Evolutionary conservation across 805 yeast species (phyloP).

Genomic region (Candida takata): DNA sequence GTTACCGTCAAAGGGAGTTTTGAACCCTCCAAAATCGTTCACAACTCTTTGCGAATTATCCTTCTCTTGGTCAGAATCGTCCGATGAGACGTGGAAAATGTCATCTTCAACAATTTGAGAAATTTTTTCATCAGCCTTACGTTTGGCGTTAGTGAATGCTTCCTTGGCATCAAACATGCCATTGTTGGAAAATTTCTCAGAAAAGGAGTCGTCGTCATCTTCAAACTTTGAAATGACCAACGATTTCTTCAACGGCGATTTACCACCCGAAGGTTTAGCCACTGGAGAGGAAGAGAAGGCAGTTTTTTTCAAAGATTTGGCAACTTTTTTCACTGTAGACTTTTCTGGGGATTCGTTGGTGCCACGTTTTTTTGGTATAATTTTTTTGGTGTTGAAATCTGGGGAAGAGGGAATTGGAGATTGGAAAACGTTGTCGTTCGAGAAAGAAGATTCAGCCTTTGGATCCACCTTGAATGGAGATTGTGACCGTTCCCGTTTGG

Average conservation of each 20-base stretch:
- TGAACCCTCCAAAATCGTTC: too few species aligned
- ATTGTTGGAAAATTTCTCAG: background rate
- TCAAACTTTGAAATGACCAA: slow-evolving; percentile 22
- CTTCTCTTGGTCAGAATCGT: background rate
- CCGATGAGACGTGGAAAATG: background rate
- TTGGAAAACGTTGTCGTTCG: slow-evolving; percentile 32
- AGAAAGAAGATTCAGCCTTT: slow-evolving; percentile 22
- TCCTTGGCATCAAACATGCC: too few species aligned
- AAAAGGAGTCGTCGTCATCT: slow-evolving; percentile 1
- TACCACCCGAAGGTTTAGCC: slow-evolving; percentile 5
- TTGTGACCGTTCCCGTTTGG: background rate
- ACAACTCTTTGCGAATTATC: background rate
- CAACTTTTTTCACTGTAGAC: slow-evolving; percentile 10
- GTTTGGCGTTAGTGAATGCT: background rate
- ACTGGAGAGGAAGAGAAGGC: slow-evolving; percentile 27
- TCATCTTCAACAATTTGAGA: background rate
- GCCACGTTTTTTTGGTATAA: slow-evolving; percentile 22
- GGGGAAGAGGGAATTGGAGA: slow-evolving; percentile 19
- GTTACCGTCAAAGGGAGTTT: slow-evolving; percentile 12
- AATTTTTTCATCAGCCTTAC: background rate
- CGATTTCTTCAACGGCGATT: slow-evolving; percentile 20
- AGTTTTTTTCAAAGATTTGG: slow-evolving; percentile 16
- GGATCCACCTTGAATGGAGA: slow-evolving; percentile 11
- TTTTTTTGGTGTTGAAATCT: slow-evolving; percentile 10
- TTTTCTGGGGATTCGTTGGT: slow-evolving; percentile 8